Evolutionary conservation across 257 asterid species (phyloP).

Genomic region (Solanum etuberosum): DNA sequence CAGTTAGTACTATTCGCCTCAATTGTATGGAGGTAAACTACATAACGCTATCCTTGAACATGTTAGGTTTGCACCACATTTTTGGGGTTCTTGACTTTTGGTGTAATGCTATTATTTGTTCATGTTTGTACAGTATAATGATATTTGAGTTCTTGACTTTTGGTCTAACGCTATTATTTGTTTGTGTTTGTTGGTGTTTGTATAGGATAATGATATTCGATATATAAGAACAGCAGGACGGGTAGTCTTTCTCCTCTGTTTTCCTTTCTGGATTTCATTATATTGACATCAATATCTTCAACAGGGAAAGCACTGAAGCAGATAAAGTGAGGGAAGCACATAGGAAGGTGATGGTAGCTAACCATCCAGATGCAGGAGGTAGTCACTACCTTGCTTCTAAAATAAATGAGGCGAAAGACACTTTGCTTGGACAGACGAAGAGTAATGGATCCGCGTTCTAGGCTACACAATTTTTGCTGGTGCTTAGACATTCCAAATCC

Average conservation of each 20-base stretch:
- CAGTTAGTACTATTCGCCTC: background rate
- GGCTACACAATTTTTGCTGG: slow-evolving; percentile 11
- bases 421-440: slow-evolving; percentile 60
- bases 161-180: too few species aligned
- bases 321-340: slow-evolving; percentile 90
- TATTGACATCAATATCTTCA: background rate
- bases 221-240: background rate
- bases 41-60: background rate
- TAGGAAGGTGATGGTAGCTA: slow-evolving; percentile 85
- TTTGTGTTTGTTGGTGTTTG: too few species aligned
- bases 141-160: too few species aligned
- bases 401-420: slow-evolving; percentile 75
- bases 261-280: background rate
- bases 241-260: background rate
- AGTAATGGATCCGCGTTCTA: slow-evolving; percentile 58
- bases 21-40: background rate
- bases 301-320: slow-evolving; percentile 57
- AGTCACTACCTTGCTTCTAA: slow-evolving; percentile 91
- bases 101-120: background rate
- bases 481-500: background rate
- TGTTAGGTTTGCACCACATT: background rate
- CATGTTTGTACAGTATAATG: background rate
- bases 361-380: slow-evolving; percentile 96
- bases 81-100: background rate
- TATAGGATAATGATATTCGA: background rate